phyloP scores from a whole-genome alignment of 805 yeast species.

The Candida parachauliodes region DNA sequence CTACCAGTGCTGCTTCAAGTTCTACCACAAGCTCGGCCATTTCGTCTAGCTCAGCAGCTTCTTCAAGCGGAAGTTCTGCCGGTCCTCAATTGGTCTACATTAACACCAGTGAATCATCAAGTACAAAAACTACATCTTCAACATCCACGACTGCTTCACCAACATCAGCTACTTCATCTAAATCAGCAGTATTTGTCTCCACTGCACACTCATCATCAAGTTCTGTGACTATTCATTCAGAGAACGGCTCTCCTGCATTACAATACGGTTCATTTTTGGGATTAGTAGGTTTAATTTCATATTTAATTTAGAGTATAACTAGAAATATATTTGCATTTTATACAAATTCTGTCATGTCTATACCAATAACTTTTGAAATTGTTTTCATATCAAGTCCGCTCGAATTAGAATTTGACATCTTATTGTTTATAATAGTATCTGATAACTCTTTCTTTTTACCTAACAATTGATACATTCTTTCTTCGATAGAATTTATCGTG shows the following conservation, averaged over 20 bases:
- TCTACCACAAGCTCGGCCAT: conserved; percentile 1
- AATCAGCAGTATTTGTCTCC: not conserved
- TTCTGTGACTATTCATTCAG: conserved; percentile 17
- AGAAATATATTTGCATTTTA: too few relatives aligned
- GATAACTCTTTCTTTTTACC: conserved; percentile 54
- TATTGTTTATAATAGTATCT: conserved; percentile 19
- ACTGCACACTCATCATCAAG: conserved; percentile 1
- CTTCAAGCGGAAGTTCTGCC: not conserved
- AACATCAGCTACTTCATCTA: conserved; percentile 8
- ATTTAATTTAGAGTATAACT: not conserved
- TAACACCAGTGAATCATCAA: not conserved
- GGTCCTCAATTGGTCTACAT: not conserved
- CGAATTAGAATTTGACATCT: not conserved
- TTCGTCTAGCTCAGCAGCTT: not conserved
- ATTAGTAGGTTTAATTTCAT: conserved; percentile 3
- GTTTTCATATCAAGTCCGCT: too few relatives aligned
- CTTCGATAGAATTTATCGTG: conserved; percentile 73
- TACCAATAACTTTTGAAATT: too few relatives aligned
- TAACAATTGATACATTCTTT: conserved; percentile 76
- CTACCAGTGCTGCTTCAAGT: not conserved
- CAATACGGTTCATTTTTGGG: conserved; percentile 1
- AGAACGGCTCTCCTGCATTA: not conserved
- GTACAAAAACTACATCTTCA: not conserved
- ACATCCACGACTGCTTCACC: not conserved
- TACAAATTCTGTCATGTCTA: too few relatives aligned